Conservation (phyloP, 2,329 filamentous ascomycete genomes). For the Pochonia chlamydosporia region DNA sequence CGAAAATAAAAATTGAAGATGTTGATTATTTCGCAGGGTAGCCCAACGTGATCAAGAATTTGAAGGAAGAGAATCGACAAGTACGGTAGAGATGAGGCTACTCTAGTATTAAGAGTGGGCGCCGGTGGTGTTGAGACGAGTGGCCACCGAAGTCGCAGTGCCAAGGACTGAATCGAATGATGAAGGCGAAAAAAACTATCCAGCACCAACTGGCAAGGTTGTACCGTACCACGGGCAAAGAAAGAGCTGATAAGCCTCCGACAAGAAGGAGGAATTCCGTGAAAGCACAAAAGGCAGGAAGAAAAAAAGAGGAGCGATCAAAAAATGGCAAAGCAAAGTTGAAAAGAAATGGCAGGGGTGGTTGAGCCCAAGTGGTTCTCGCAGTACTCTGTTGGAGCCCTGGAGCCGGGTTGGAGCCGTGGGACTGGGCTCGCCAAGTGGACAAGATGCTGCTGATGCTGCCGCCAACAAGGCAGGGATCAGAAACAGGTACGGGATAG, state of each 20-base stretch:
- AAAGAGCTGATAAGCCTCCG: background rate
- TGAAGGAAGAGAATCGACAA: background rate
- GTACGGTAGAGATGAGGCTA: background rate
- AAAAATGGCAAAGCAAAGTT: background rate
- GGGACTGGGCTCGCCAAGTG: background rate
- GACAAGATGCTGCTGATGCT: background rate
- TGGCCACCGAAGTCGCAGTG: no score
- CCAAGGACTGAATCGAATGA: background rate
- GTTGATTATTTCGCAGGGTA: background rate
- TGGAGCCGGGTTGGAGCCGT: background rate
- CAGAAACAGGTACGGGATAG: background rate
- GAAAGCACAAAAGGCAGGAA: background rate
- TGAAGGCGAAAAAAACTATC: background rate
- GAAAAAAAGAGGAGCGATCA: background rate
- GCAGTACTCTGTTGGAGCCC: background rate
- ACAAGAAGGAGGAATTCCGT: background rate
- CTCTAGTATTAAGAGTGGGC: no score
- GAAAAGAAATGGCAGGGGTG: constrained; percentile 6
- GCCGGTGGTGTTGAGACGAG: no score
- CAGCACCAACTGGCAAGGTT: background rate
- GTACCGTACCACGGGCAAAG: background rate
- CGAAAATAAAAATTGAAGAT: background rate
- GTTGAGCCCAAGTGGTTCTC: background rate
- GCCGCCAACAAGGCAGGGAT: background rate
- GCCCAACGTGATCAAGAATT: background rate